Base-by-base conservation (phyloP, 2,329 filamentous ascomycete genomes). In the Alternaria tenuissima region DNA sequence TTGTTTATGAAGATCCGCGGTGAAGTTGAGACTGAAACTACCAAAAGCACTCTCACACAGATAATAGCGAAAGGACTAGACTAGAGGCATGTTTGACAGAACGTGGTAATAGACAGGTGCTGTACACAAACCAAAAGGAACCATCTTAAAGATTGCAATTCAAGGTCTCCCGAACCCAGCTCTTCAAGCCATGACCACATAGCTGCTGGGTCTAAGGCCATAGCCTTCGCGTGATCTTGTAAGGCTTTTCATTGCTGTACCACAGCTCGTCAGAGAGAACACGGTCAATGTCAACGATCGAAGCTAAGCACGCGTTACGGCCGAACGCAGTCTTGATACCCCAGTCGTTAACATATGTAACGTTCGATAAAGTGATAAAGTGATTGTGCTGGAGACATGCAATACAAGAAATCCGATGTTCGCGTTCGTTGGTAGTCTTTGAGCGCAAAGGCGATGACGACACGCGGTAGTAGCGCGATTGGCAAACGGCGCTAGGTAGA, bases 81-180 rank as follows among this genome's bases (percentile, higher is more conserved):
- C 16, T 8, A 30, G 4, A 6, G 1, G 5, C 6, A 7, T 20
- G 6, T 1, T 18, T 4, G 5, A 30, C 1, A n/a, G 7, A n/a
- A 46, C 24, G 8, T 8, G 5, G n/a, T 7, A n/a, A 46, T 9
- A 12, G 26, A 12, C 24, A 3, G 3, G 9, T 22, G 8, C 16
- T 7, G 26, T 16, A 5, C 9, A 14, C 16, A 4, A 18, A 16
- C 16, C 5, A 7, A 7, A 3, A 2, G 11, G 3, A 30, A 20
- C 2, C 1, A 5, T 18, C 9, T 18, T n/a, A 12, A 9, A 30
- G 5, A 18, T 9, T 38, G 34, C 7, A 38, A 4, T 14, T 38
- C 34, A 38, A n/a, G 3, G 7, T 38, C 14, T 38, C 16, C n/a
- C 34, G 1, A n/a, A 38, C 16, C 2, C 5, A n/a, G 16, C 7